Conservation (phyloP, 495 filamentous ascomycete genomes). For the Echria macrotheca region DNA sequence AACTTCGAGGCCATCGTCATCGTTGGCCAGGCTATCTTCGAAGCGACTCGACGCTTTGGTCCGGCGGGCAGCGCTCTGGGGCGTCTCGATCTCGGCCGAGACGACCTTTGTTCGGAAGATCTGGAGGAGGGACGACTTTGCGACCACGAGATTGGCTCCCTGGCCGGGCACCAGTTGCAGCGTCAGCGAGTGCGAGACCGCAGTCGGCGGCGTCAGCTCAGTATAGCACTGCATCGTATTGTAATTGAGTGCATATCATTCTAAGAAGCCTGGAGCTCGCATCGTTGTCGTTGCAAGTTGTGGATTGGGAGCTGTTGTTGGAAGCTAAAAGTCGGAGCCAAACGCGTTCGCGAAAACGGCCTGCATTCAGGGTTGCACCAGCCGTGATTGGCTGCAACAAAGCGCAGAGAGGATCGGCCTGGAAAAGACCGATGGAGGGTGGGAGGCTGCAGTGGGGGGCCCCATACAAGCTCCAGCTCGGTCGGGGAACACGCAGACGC, state of each 20-base stretch:
- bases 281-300: too few relatives aligned
- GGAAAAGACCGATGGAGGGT: background rate
- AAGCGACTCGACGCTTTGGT: conserved; percentile 26
- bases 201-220: conserved; percentile 85
- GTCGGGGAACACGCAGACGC: conserved; percentile 1
- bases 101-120: conserved; percentile 62
- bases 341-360: too few relatives aligned
- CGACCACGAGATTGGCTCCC: conserved; percentile 78
- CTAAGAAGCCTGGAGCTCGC: background rate
- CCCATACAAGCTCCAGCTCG: conserved; percentile 17
- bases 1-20: conserved; percentile 55
- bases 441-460: background rate
- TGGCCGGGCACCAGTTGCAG: conserved; percentile 70
- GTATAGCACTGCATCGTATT: conserved; percentile 64
- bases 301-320: too few relatives aligned
- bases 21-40: conserved; percentile 43
- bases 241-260: conserved; percentile 22
- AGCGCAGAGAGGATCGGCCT: too few relatives aligned
- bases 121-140: conserved; percentile 85
- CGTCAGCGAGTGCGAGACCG: conserved; percentile 80
- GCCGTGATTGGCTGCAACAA: too few relatives aligned
- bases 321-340: too few relatives aligned
- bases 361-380: too few relatives aligned
- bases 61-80: conserved; percentile 19
- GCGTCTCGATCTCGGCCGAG: conserved; percentile 47